Evolutionary conservation across 2,329 filamentous ascomycete species (phyloP).

Genomic region (Penicillium sp.): DNA sequence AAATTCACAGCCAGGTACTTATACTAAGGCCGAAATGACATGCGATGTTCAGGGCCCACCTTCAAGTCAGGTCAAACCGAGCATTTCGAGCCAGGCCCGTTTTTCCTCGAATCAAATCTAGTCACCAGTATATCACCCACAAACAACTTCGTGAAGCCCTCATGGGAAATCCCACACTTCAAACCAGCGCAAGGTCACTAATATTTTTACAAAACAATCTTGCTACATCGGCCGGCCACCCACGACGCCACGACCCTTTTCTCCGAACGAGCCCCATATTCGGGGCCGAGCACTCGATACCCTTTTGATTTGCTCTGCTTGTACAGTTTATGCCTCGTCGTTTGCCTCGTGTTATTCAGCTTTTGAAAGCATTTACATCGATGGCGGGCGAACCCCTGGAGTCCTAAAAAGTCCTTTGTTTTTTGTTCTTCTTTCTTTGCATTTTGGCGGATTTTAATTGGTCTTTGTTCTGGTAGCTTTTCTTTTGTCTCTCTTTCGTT

Average conservation of each 20-base stretch:
- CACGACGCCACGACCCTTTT: conserved; percentile 15
- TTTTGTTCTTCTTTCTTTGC: conserved; percentile 10
- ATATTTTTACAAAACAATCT: conserved; percentile 7
- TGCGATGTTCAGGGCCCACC: not conserved
- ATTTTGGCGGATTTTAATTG: conserved; percentile 20
- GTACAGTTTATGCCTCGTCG: conserved; percentile 24
- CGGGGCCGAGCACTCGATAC: conserved; percentile 29
- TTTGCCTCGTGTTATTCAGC: conserved; percentile 23
- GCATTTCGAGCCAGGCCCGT: not conserved
- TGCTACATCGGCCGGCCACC: conserved; percentile 9
- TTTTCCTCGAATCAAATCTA: not conserved
- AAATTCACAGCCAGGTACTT: not conserved
- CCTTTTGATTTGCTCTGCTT: conserved; percentile 29
- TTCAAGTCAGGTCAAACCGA: not conserved
- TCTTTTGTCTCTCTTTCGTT: conserved; percentile 6
- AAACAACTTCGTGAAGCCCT: not conserved
- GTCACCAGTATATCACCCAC: not conserved
- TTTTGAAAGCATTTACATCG: conserved; percentile 18
- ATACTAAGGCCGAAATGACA: not conserved
- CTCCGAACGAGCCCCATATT: conserved; percentile 16
- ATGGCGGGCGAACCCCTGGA: conserved; percentile 27
- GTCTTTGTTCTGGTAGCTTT: conserved; percentile 4
- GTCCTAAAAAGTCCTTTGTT: conserved; percentile 25
- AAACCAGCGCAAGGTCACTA: not conserved
- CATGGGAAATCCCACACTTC: not conserved